phyloP scores from a whole-genome alignment of 192 early-diverging fungal genomes.

The Linderina pennispora region DNA sequence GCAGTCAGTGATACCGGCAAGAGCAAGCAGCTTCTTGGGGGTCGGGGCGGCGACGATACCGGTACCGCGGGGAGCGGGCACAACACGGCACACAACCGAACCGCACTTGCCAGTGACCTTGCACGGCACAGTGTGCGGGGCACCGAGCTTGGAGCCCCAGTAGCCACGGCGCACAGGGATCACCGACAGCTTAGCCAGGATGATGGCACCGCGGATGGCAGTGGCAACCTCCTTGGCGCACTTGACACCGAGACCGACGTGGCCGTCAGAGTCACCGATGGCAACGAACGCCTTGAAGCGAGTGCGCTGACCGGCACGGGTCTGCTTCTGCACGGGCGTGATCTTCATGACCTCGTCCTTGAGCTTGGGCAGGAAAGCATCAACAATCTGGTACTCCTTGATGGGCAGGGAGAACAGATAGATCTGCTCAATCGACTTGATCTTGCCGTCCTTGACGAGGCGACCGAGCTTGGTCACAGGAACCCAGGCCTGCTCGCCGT shows the following conservation, averaged over 20 bases:
- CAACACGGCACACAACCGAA: constrained; percentile 85
- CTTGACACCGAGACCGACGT: constrained; percentile 99
- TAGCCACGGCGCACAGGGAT: constrained; percentile 98
- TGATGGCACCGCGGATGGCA: constrained; percentile 97
- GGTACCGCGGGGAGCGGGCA: constrained; percentile 99
- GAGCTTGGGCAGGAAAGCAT: constrained; percentile 89
- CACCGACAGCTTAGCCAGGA: constrained; percentile 96
- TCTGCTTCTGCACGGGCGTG: constrained; percentile 99
- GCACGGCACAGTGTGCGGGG: constrained; percentile 96
- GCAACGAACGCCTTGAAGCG: constrained; percentile 99
- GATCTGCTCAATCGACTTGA: constrained; percentile 96
- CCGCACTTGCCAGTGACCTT: constrained; percentile 98
- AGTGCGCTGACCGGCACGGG: constrained; percentile 98
- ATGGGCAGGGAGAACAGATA: constrained; percentile 97
- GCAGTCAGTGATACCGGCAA: constrained; percentile 97
- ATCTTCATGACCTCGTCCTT: constrained; percentile 99
- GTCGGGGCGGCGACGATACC: constrained; percentile 96
- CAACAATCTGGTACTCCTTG: constrained; percentile 99
- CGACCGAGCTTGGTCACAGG: constrained; percentile 99
- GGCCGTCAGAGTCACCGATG: constrained; percentile 95
- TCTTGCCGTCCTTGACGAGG: constrained; percentile 96
- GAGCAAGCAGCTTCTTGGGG: constrained; percentile 95
- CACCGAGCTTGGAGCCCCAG: constrained; percentile 95
- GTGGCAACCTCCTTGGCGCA: constrained; percentile 99
- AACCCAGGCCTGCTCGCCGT: constrained; percentile 80